Evolutionary conservation across 768 basidiomycete species (phyloP), one percentile per base, ranked within the genome.

Genomic region (Tricholoma hemisulphureum): DNA sequence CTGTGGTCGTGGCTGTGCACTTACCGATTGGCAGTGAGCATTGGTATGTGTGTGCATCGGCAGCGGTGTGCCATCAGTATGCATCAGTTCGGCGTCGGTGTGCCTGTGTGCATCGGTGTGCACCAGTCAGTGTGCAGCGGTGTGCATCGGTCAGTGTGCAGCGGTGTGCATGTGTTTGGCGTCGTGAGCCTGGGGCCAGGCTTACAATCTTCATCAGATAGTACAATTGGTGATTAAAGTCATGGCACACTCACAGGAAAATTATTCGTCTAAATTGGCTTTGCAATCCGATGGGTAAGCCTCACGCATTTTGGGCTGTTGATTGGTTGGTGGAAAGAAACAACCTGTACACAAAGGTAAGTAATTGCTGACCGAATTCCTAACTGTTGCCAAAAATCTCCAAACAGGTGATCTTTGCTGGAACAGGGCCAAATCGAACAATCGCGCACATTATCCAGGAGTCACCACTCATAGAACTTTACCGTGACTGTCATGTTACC

Each of bases 261-360:
- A 67, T 67, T 4, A 60, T 73, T 28, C 49, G 64, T 2, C 64
- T 63, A 24, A 69, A 70, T 50, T 67, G 70, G 1, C 69, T 73
- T 37, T 35, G 65, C 4, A 79, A 79, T 55, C 77, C 72, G 0
- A 74, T 68, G 0, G 76, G 77, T 0, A 63, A 58, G 32, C 35
- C 50, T 20, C 43, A 60, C 29, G 57, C 51, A 10, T 63, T 63
- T 39, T 43, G 54, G 21, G 59, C 51, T 48, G 54, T 63, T 35
- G 59, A 63, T 55, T 77, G 74, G 74, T 53, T 68, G 3, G 61
- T 72, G 0, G 76, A 78, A 55, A 60, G 71, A 2, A 72, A 77
- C 26, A 80, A 79, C 53, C 66, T 77, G 2, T 76, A 70, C 16
- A 76, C 67, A 10, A 80, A 78, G 67, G 77, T 76, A 29, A 52